Percentiles rank a stretch among this genome's conserved stretches.
Conservation (phyloP, 441 rosid species). For the Populus hybrid region DNA sequence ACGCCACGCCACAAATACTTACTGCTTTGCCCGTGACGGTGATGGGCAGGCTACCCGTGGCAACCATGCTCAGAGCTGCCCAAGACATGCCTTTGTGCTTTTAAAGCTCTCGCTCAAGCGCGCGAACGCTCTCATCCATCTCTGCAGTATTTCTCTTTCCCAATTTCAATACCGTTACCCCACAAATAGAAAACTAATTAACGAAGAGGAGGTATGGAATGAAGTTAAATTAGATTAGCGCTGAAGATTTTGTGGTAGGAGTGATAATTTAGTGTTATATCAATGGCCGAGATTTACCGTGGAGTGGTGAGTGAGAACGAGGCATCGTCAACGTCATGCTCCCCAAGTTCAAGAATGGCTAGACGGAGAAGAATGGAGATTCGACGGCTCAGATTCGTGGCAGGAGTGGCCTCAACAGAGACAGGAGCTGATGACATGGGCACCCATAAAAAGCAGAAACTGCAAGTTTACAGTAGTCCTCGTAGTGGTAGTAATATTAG, state of each 20-base stretch:
- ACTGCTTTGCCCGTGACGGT: constrained; percentile 32
- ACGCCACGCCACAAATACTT: constrained; percentile 16
- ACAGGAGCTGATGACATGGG: background rate
- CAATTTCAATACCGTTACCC: background rate
- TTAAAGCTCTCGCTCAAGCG: constrained; percentile 14
- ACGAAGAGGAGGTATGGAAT: background rate
- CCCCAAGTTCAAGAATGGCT: constrained; percentile 44
- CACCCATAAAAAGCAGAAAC: constrained; percentile 34
- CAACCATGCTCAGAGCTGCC: background rate
- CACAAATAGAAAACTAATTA: background rate
- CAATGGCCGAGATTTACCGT: constrained; percentile 58
- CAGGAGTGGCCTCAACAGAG: constrained; percentile 19
- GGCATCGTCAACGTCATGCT: constrained; percentile 22
- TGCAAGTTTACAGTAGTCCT: constrained; percentile 13
- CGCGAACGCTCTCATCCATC: constrained; percentile 3
- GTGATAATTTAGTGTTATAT: background rate
- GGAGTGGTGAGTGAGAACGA: constrained; percentile 44
- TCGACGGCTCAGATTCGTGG: constrained; percentile 44
- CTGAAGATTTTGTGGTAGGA: background rate
- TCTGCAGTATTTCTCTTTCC: background rate
- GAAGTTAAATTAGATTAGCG: too few species aligned
- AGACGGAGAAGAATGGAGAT: constrained; percentile 75
- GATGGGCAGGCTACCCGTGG: constrained; percentile 46
- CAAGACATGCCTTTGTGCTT: background rate
- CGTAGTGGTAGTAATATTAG: constrained; percentile 4